Evolutionary conservation across 768 basidiomycete species (phyloP), one percentile per base, ranked within the genome.

Genomic region (Psilocybe cubensis): DNA sequence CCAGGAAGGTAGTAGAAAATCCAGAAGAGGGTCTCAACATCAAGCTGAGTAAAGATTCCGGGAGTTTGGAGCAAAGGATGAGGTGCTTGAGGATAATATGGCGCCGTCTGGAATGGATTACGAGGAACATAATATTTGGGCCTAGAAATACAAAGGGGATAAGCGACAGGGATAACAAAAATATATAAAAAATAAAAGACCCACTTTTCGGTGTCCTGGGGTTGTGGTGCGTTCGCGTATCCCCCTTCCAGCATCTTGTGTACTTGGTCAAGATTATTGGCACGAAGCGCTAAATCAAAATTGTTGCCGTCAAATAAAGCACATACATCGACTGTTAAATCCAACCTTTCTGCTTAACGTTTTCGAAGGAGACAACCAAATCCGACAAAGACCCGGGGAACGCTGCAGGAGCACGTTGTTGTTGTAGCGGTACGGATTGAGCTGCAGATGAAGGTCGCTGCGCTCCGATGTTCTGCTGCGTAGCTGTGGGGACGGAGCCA

Each of bases 1-100:
- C 96, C 96, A 10, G 95, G 94, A 48, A 92, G 85, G 77, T 93
- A 98, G 78, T 99, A 99, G 76, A 99, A 99, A 67, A 98, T 91
- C 76, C 95, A 99, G 76, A 99, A 98, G 9, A 98, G 79, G 18
- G 96, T 98, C 76, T 99, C 97, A 47, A 97, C 88, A 62, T 99
- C 97, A 59, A 98, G 83, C 70, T 95, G 91, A 28, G 89, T 81
- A 70, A 96, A 97, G 49, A 98, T 83, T 8, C 82, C 85, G 31
- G 94, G 85, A 52, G 93, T 90, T 66, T 84, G 92, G 57, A 98
- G 76, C 43, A 91, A 79, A 17, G 88, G 83, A 63, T 89, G 85
- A 27, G 94, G 94, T 53, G 86, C 72, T 73, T 98, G 97, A 35
- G 97, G 95, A 73, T 99, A 99, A 72, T 96, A 98, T 11, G 85